phyloP scores from a whole-genome alignment of 1,139 yeast species.

The Hansenula lynferdii region DNA sequence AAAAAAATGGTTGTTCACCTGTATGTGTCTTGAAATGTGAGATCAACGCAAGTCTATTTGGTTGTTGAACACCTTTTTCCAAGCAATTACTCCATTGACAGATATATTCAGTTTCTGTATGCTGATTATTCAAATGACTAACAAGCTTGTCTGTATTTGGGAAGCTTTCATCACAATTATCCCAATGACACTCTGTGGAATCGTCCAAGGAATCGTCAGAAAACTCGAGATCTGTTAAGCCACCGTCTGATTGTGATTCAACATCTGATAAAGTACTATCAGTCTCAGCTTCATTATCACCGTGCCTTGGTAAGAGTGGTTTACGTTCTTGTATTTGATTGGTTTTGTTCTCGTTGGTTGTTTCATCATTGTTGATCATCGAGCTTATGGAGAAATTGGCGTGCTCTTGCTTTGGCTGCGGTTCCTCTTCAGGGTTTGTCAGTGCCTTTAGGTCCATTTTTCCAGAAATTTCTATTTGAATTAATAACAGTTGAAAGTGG shows the following conservation, averaged over 20 bases:
- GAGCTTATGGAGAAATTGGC: not conserved
- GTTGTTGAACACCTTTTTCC: constrained; percentile 36
- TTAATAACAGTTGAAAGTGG: too few relatives aligned
- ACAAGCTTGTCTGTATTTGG: constrained; percentile 30
- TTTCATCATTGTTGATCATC: not conserved
- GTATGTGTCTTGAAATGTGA: constrained; percentile 65
- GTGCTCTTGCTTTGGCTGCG: not conserved
- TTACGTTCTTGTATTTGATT: not conserved
- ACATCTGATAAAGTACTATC: constrained; percentile 1
- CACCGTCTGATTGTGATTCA: not conserved
- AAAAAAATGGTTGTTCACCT: constrained; percentile 62
- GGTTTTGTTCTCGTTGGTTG: not conserved
- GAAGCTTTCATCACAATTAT: constrained; percentile 13
- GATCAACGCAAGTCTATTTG: constrained; percentile 54
- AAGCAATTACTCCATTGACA: constrained; percentile 65
- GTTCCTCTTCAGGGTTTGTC: not conserved
- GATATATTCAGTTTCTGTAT: constrained; percentile 37
- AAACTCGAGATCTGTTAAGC: not conserved
- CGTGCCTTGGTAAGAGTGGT: not conserved
- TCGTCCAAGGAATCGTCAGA: not conserved
- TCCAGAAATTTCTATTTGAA: too few relatives aligned
- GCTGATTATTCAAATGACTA: constrained; percentile 32
- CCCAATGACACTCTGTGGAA: constrained; percentile 30
- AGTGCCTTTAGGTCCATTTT: constrained; percentile 3
- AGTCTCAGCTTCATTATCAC: not conserved